These are phyloP conservation scores for Umbelopsis isabellina DNA, from an alignment of 192 early-diverging fungal species.

Conservation along the genomic window DNA sequence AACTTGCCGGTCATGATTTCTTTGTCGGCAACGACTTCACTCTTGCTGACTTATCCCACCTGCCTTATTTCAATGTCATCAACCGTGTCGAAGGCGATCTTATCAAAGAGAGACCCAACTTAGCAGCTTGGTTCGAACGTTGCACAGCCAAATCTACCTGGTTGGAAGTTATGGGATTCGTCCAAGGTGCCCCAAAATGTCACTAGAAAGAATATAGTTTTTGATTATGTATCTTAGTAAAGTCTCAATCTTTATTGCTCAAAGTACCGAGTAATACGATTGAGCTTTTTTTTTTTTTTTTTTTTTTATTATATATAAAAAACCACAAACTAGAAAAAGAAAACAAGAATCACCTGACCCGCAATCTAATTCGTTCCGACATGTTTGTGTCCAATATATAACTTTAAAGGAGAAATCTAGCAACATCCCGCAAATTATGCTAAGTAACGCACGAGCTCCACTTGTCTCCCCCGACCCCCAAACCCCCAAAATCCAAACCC, in stretches of 20 bases:
- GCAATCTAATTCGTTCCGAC: not conserved
- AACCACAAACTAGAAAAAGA: not conserved
- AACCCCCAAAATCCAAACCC: not conserved
- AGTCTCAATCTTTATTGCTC: not conserved
- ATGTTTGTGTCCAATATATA: not conserved
- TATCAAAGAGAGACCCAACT: slow-evolving; percentile 1
- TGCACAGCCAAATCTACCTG: not conserved
- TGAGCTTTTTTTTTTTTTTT: not conserved
- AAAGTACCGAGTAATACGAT: not conserved
- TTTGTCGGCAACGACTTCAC: slow-evolving; percentile 7
- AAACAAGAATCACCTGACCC: not conserved
- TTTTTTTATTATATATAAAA: not conserved
- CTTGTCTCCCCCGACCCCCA: not conserved
- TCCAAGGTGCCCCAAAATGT: not conserved
- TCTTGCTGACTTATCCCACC: not conserved
- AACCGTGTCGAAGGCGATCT: slow-evolving; percentile 6
- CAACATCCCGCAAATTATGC: not conserved
- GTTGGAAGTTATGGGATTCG: not conserved
- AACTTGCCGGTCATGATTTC: slow-evolving; percentile 14
- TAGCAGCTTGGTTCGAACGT: slow-evolving; percentile 10
- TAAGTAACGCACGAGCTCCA: not conserved
- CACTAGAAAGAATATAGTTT: slow-evolving; percentile 1
- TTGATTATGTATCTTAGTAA: not conserved
- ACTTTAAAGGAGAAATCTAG: not conserved
- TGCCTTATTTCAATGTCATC: slow-evolving; percentile 3